These are phyloP conservation scores for Trichoderma citrinoviride DNA, from an alignment of 2,329 filamentous ascomycete species.

Conservation along the genomic window DNA sequence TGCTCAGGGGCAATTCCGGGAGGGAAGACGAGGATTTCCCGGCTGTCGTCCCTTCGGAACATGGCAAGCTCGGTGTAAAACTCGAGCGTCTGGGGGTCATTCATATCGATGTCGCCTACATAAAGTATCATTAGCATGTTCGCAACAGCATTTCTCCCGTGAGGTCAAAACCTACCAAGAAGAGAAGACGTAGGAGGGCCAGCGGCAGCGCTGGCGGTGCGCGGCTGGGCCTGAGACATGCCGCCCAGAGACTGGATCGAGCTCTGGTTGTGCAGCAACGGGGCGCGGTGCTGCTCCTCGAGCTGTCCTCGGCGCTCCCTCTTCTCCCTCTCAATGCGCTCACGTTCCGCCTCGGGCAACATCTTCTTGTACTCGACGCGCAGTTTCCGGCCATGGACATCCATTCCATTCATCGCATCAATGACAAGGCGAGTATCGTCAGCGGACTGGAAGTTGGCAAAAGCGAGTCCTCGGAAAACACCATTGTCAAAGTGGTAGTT, in stretches of 20 bases:
- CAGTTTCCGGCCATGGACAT: constrained; percentile 89
- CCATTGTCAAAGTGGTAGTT: constrained; percentile 99
- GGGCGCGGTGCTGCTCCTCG: constrained; percentile 87
- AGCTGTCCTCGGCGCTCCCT: constrained; percentile 91
- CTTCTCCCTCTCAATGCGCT: constrained; percentile 96
- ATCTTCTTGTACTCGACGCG: constrained; percentile 99
- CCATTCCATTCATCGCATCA: constrained; percentile 90
- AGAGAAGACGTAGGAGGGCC: constrained; percentile 29
- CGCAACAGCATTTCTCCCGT: constrained; percentile 17
- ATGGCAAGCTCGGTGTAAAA: constrained; percentile 89
- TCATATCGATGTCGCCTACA: constrained; percentile 74
- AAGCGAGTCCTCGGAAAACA: constrained; percentile 91
- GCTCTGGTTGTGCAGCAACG: constrained; percentile 76
- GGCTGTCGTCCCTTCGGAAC: constrained; percentile 76
- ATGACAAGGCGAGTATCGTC: constrained; percentile 94
- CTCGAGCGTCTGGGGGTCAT: constrained; percentile 80
- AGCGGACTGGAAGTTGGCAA: constrained; percentile 95
- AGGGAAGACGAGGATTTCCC: constrained; percentile 83
- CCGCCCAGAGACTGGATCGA: constrained; percentile 77
- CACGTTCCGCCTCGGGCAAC: constrained; percentile 89
- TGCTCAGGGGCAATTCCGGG: constrained; percentile 76
- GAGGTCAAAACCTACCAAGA: constrained; percentile 38
- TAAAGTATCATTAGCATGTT: not conserved
- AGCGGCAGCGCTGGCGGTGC: constrained; percentile 34
- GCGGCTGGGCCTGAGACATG: constrained; percentile 61